Evolutionary conservation across 768 basidiomycete genomes (phyloP).

Genomic region (Lactarius hengduanensis): DNA sequence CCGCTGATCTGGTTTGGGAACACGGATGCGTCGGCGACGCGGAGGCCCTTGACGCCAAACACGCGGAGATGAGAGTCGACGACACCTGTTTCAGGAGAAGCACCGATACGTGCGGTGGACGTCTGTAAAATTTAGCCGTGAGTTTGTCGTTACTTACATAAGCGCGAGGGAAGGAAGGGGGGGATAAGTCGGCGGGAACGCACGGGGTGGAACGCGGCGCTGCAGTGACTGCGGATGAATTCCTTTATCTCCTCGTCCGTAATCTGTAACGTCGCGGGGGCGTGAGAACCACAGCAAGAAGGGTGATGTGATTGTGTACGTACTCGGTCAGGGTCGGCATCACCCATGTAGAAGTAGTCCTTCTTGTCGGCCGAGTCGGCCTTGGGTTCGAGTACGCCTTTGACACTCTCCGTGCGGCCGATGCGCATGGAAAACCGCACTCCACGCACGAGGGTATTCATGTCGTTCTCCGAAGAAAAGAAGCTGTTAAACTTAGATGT

Average conservation of each 20-base stretch:
- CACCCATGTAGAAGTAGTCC: conserved; percentile 24
- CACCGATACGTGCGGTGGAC: conserved; percentile 24
- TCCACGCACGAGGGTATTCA: conserved; percentile 24
- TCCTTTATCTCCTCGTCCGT: conserved; percentile 29
- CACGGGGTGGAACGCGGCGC: conserved; percentile 36
- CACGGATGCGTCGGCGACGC: conserved; percentile 36
- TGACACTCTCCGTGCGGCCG: conserved; percentile 12
- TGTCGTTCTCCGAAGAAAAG: conserved; percentile 26
- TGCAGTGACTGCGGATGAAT: conserved; percentile 18
- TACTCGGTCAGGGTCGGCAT: conserved; percentile 21
- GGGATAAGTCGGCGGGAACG: conserved; percentile 12
- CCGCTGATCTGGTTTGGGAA: conserved; percentile 26
- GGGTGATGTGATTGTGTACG: neutral
- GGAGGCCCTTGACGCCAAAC: conserved; percentile 44
- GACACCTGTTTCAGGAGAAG: conserved; percentile 35
- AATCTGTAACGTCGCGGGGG: neutral
- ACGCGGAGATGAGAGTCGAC: conserved; percentile 43
- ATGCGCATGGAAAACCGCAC: conserved; percentile 24
- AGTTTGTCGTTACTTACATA: neutral
- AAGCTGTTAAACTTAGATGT: conserved; percentile 13
- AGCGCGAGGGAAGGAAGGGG: neutral
- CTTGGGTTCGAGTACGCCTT: conserved; percentile 22
- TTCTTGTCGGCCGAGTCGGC: conserved; percentile 17
- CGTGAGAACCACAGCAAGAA: neutral
- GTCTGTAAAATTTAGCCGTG: conserved; percentile 5